phyloP scores from a whole-genome alignment of 495 filamentous ascomycete genomes.

The Hypomontagnella monticulosa region DNA sequence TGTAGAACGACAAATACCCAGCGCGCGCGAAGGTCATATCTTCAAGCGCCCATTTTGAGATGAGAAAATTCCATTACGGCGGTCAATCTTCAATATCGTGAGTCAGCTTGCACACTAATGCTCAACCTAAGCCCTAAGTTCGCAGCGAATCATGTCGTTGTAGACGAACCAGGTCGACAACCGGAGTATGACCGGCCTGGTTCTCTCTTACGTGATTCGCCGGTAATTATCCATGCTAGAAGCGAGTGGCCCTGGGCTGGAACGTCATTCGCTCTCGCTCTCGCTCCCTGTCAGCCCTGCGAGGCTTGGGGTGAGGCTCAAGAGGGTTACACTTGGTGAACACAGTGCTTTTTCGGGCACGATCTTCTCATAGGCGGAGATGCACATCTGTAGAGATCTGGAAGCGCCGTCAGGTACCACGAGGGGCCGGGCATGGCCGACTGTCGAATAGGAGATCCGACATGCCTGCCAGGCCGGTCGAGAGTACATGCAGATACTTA shows the following conservation, averaged over 20 bases:
- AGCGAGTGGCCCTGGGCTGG: conserved; percentile 31
- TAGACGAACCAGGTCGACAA: conserved; percentile 23
- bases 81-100: conserved; percentile 17
- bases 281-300: conserved; percentile 35
- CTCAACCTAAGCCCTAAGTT: conserved; percentile 1
- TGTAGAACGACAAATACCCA: conserved; percentile 45
- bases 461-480: conserved; percentile 12
- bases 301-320: conserved; percentile 43
- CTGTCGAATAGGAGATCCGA: conserved; percentile 16
- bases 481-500: conserved; percentile 35
- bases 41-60: conserved; percentile 42
- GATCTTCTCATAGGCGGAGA: conserved; percentile 18
- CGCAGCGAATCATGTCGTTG: conserved; percentile 27
- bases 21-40: conserved; percentile 14
- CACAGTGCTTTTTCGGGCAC: conserved; percentile 19
- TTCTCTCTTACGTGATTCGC: conserved; percentile 30
- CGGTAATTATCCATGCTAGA: conserved; percentile 35
- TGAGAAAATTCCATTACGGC: conserved; percentile 31
- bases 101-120: conserved; percentile 31
- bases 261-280: conserved; percentile 25
- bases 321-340: conserved; percentile 38
- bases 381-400: conserved; percentile 24
- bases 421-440: conserved; percentile 31
- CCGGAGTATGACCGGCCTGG: conserved; percentile 23
- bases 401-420: conserved; percentile 11